Conservation (phyloP, 108 stramenopile species). For the Pseudonitzschia multiseries region DNA sequence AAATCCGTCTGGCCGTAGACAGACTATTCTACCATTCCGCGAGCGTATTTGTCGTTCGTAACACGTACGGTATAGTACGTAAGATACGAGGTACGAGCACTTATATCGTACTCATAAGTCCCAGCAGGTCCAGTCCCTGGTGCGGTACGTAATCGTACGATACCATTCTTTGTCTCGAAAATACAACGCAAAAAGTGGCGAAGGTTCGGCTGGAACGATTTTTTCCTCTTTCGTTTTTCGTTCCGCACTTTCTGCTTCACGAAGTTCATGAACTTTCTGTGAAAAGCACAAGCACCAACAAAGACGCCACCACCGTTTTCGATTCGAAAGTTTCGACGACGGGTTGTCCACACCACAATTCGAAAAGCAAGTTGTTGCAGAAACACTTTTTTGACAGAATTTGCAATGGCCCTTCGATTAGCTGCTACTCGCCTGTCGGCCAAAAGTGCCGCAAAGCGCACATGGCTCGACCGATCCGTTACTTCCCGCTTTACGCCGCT, state of each 20-base stretch:
- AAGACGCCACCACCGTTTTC: not conserved
- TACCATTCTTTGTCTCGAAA: not conserved
- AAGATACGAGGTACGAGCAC: no score
- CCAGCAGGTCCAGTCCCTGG: no score
- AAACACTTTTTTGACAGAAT: not conserved
- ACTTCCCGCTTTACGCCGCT: conserved; percentile 23
- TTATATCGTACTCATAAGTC: no score
- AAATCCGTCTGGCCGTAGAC: not conserved
- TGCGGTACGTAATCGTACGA: no score
- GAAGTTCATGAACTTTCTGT: not conserved
- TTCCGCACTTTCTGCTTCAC: not conserved
- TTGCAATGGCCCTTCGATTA: conserved; percentile 35
- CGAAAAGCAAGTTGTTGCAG: not conserved
- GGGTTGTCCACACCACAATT: not conserved
- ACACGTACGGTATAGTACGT: no score
- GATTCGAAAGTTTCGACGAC: not conserved
- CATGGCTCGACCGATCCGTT: conserved; percentile 26
- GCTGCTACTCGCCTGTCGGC: conserved; percentile 14
- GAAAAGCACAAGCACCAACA: not conserved
- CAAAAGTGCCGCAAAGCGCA: conserved; percentile 16
- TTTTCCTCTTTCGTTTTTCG: not conserved
- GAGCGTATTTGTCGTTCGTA: no score
- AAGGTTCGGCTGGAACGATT: not conserved
- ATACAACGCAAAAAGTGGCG: not conserved
- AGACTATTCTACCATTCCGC: not conserved